These are phyloP conservation scores for Quercus parvula DNA, from an alignment of 306 rosid genomes.

Conservation along the genomic window DNA sequence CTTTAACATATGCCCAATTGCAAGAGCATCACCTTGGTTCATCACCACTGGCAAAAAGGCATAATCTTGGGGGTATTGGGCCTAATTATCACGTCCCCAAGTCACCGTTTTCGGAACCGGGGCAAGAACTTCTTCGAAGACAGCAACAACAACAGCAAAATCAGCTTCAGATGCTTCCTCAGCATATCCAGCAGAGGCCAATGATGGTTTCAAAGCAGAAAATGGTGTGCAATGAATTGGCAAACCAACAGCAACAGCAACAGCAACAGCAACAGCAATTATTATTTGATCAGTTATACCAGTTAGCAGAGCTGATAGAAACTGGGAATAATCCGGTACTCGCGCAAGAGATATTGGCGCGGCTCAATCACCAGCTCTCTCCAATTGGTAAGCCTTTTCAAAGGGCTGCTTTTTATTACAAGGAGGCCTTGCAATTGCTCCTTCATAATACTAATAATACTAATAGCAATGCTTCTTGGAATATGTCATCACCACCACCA, in stretches of 20 bases:
- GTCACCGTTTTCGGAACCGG: constrained; percentile 42
- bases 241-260: constrained; percentile 70
- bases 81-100: constrained; percentile 37
- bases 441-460: constrained; percentile 37
- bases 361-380: constrained; percentile 99
- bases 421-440: constrained; percentile 76
- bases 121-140: constrained; percentile 44
- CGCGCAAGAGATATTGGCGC: constrained; percentile 99
- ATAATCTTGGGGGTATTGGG: constrained; percentile 45
- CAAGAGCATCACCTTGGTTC: constrained; percentile 55
- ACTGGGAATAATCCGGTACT: constrained; percentile 61
- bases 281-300: constrained; percentile 63
- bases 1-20: constrained; percentile 47
- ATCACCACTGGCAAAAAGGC: constrained; percentile 59
- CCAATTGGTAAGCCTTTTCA: constrained; percentile 90
- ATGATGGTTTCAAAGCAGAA: constrained; percentile 45
- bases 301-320: constrained; percentile 84
- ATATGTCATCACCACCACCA: constrained; percentile 28
- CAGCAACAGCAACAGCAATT: constrained; percentile 83
- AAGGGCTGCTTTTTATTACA: constrained; percentile 88
- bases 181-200: constrained; percentile 55
- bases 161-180: constrained; percentile 57
- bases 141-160: constrained; percentile 47
- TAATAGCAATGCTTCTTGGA: constrained; percentile 17
- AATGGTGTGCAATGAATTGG: constrained; percentile 53